Evolutionary conservation across 1,284 basidiomycete genomes (phyloP).

Genomic region (Coniophora puteana): DNA sequence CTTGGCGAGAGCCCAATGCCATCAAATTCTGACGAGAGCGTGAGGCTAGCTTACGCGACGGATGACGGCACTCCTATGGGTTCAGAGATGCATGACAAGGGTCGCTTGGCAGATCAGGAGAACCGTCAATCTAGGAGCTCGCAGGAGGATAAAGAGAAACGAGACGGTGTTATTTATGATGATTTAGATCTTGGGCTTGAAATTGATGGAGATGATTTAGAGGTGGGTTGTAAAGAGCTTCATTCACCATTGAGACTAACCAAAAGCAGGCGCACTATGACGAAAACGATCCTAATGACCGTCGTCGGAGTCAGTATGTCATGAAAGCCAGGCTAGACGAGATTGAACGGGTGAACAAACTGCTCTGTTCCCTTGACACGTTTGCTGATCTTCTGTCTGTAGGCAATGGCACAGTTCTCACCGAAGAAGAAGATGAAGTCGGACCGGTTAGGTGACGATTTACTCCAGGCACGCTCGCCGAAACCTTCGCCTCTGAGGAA

Average conservation of each 20-base stretch:
- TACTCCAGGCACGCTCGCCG: no score
- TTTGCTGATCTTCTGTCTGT: conserved; percentile 6
- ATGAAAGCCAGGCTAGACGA: conserved; percentile 71
- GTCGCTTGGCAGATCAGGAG: conserved; percentile 27
- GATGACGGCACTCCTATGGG: conserved; percentile 5
- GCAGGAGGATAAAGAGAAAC: conserved; percentile 54
- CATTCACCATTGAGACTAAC: conserved; percentile 10
- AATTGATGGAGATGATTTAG: conserved; percentile 33
- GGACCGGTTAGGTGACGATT: conserved; percentile 41
- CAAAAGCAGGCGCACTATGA: conserved; percentile 61
- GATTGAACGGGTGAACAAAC: conserved; percentile 59
- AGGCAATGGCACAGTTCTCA: conserved; percentile 70
- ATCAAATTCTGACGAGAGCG: conserved; percentile 9
- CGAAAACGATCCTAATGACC: conserved; percentile 64
- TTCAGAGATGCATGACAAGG: conserved; percentile 16
- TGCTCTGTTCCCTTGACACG: background rate
- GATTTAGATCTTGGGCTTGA: conserved; percentile 68
- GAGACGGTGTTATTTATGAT: conserved; percentile 66
- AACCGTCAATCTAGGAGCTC: conserved; percentile 40
- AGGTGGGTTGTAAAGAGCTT: conserved; percentile 11
- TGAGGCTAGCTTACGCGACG: conserved; percentile 27
- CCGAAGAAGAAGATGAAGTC: conserved; percentile 54
- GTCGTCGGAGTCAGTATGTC: conserved; percentile 64
- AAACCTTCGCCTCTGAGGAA: no score
- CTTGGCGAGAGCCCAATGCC: conserved; percentile 8